Evolutionary conservation across 2,329 filamentous ascomycete genomes (phyloP), one percentile per base, ranked within the genome.

Genomic region (Pleoardoris graminearum): DNA sequence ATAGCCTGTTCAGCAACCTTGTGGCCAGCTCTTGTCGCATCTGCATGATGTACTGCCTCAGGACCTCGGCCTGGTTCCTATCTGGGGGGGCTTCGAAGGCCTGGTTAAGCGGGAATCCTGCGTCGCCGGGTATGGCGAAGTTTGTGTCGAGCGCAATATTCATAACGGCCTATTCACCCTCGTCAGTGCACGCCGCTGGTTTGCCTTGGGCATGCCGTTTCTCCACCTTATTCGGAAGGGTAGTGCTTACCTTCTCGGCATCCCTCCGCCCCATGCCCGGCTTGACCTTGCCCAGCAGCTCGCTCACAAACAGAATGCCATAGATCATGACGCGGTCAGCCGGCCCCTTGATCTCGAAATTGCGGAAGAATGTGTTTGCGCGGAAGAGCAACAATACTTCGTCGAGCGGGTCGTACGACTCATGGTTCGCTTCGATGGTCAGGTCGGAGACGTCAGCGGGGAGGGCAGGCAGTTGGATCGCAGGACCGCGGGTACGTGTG

Each of bases 341-440:
- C 22, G 91, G 89, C 12, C 94, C 94, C 77, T 96, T 93, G 79
- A 97, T 96, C 81, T 97, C 94, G 69, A 99, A 99, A 82, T 97
- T 99, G 69, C 94, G 89, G 83, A 97, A 99, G 77, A 99, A 93
- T 55, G 93, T 97, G 80, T 99, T 97, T 67, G 94, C 93, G 60
- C 94, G 90, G 83, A 97, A 99, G 44, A 97, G 84, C 11, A 87
- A 83, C 50, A 99, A 83, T 46, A 95, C 86, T 80, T 99, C 94
- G 77, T 99, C 94, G 50, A 97, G 84, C 57, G 94, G 90, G 79
- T 99, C 94, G 81, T 97, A 97, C 69, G 89, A 92, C 75, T 96
- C 91, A 75, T 85, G 87, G 74, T 94, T 90, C 44, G 91, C 88
- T 74, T 97, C 91, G 66, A 80, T 75, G 56, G 75, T 79, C 55